Evolutionary conservation across 2,329 filamentous ascomycete species (phyloP), one percentile per base, ranked within the genome.

Genomic region (Fusarium illudens): DNA sequence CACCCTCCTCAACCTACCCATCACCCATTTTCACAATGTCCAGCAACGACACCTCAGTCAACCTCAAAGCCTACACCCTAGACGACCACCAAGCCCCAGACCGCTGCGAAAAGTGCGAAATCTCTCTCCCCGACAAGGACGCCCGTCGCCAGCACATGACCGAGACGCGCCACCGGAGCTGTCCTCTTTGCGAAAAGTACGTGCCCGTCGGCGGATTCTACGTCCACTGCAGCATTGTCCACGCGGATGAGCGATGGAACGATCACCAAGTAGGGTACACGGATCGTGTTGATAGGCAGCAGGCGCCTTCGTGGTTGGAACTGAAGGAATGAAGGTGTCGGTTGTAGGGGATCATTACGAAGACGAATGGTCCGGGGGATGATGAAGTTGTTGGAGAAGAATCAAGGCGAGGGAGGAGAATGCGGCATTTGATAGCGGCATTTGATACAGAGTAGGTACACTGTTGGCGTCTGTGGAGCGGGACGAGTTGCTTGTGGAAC

Each of bases 61-160:
- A 36, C n/a, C 51, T 57, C 8, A 17, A 81, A 70, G 81, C 79
- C 1, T 88, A 87, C 68, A 77, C 87, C 39, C 88, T 85, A 0
- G 87, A 86, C 32, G 86, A 86, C 2, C 79, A 59, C 33, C 27
- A 29, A 30, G 56, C 48, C 13, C 56, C 48, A 19, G 36, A 59
- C 29, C 48, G 32, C 9, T 59, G 56, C 37, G 56, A 59, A 33
- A 53, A 34, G 36, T 59, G 56, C 19, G 36, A 59, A 9, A 29
- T 19, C 48, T 46, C 36, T 4, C 19, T 59, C 19, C 56, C 48
- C 12, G 36, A 59, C 34, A 15, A 30, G 2, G 27, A 59, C 2
- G 51, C 56, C 27, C 56, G 56, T 8, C 19, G 7, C 1, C 10
- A 59, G 29, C 56, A 59, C 20, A 46, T 59, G 36, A 36, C 34